These are phyloP conservation scores for Geosmithia morbida DNA, from an alignment of 2,329 filamentous ascomycete species.

Conservation along the genomic window DNA sequence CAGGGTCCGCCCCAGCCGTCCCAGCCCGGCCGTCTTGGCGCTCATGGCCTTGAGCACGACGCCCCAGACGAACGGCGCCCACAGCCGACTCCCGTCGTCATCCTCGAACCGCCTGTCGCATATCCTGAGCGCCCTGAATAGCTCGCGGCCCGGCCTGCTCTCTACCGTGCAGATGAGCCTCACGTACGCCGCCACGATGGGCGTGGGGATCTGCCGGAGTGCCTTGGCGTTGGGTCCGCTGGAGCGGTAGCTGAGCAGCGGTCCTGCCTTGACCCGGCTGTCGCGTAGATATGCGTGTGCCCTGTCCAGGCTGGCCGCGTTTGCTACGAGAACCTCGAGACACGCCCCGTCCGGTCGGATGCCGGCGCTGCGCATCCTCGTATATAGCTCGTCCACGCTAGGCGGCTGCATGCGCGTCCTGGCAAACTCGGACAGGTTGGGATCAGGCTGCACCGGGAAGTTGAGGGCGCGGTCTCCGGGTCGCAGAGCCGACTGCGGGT, in stretches of 20 bases:
- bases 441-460: conserved; percentile 15
- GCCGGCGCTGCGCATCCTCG: conserved; percentile 36
- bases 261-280: conserved; percentile 10
- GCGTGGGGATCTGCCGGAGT: conserved; percentile 11
- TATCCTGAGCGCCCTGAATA: conserved; percentile 17
- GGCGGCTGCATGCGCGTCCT: conserved; percentile 48
- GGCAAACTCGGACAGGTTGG: conserved; percentile 50
- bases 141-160: conserved; percentile 4
- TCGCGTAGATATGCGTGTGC: conserved; percentile 36
- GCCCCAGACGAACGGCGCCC: conserved; percentile 16
- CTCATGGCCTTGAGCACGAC: conserved; percentile 13
- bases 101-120: not conserved
- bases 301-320: conserved; percentile 30
- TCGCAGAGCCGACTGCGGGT: conserved; percentile 15
- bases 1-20: conserved; percentile 4
- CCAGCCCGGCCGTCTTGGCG: not conserved
- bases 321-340: conserved; percentile 39
- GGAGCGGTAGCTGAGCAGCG: not conserved
- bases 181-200: conserved; percentile 35
- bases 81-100: conserved; percentile 5
- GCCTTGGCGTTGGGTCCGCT: conserved; percentile 9
- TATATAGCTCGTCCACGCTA: conserved; percentile 40
- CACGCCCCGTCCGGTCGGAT: conserved; percentile 33
- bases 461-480: conserved; percentile 49
- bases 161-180: conserved; percentile 4